Conservation (phyloP, 1,139 yeast genomes). For the Candida sp. region DNA sequence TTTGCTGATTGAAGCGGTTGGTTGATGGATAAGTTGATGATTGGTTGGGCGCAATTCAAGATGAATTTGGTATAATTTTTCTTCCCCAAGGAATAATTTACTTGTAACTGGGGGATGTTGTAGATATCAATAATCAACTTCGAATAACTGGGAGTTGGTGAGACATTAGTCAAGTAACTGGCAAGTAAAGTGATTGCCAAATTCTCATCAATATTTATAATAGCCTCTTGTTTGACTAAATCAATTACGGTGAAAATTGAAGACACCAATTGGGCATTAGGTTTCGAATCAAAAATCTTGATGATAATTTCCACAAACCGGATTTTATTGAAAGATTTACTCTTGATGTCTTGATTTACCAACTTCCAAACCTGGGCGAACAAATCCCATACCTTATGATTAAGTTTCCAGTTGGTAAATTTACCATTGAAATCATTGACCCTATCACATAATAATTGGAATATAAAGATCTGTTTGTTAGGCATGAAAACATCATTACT, state of each 20-base stretch:
- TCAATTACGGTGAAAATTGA: slow-evolving; percentile 15
- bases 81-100: slow-evolving; percentile 25
- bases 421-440: slow-evolving; percentile 42
- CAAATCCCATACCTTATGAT: slow-evolving; percentile 44
- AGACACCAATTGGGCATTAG: slow-evolving; percentile 10
- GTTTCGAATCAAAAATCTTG: slow-evolving; percentile 8
- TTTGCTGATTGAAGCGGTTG: slow-evolving; percentile 1
- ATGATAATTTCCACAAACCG: slow-evolving; percentile 17
- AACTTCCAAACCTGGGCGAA: slow-evolving; percentile 37
- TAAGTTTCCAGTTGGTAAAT: slow-evolving; percentile 39
- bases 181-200: slow-evolving; percentile 10
- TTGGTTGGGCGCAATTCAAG: slow-evolving; percentile 12
- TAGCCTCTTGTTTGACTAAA: slow-evolving; percentile 17
- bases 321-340: slow-evolving; percentile 33
- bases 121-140: slow-evolving; percentile 18
- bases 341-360: slow-evolving; percentile 18
- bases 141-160: slow-evolving; percentile 5
- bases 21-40: slow-evolving; percentile 6
- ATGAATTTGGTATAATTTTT: slow-evolving; percentile 26
- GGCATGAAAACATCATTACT: slow-evolving; percentile 54
- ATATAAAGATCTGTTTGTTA: slow-evolving; percentile 51
- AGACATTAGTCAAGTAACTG: slow-evolving; percentile 6
- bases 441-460: slow-evolving; percentile 68
- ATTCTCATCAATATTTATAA: slow-evolving; percentile 32
- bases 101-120: slow-evolving; percentile 21